phyloP scores from a whole-genome alignment of 495 filamentous ascomycete genomes.

The Hypoxylon fragiforme region DNA sequence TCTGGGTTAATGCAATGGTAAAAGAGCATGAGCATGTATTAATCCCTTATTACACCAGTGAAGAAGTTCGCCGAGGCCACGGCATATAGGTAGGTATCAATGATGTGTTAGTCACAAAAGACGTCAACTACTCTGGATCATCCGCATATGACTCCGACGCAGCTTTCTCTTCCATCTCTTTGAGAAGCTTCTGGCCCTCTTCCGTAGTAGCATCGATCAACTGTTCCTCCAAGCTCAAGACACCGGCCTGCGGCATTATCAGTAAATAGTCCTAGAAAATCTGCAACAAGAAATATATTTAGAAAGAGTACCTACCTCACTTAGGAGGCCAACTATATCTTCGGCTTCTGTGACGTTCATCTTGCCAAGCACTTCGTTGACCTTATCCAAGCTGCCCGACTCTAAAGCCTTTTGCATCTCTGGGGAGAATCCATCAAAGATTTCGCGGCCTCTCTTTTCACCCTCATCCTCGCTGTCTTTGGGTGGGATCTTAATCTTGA shows the following conservation, averaged over 20 bases:
- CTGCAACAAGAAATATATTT: neutral
- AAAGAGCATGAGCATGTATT: no score
- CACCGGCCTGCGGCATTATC: slow-evolving; percentile 61
- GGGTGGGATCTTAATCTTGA: slow-evolving; percentile 82
- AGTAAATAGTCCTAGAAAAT: slow-evolving; percentile 6
- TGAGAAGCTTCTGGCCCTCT: slow-evolving; percentile 77
- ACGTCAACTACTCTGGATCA: slow-evolving; percentile 40
- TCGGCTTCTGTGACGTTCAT: slow-evolving; percentile 95
- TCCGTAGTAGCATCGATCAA: slow-evolving; percentile 96
- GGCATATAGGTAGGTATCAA: no score
- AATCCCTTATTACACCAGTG: no score
- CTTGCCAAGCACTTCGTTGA: slow-evolving; percentile 95
- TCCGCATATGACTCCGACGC: slow-evolving; percentile 38
- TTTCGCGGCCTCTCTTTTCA: slow-evolving; percentile 65
- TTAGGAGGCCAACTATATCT: slow-evolving; percentile 79
- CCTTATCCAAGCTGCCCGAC: slow-evolving; percentile 83
- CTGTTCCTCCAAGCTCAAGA: slow-evolving; percentile 88
- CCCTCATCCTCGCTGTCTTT: slow-evolving; percentile 64
- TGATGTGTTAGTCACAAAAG: no score
- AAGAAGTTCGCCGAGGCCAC: no score
- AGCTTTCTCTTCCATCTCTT: slow-evolving; percentile 69
- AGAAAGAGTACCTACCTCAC: slow-evolving; percentile 60
- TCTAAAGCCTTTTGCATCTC: slow-evolving; percentile 80
- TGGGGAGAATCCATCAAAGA: slow-evolving; percentile 83
- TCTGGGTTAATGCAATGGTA: no score